Percentiles rank a stretch among this genome's conserved stretches.
Evolutionary conservation across 2,329 filamentous ascomycete genomes (phyloP).

Genomic region (Malbranchea zuffiana): DNA sequence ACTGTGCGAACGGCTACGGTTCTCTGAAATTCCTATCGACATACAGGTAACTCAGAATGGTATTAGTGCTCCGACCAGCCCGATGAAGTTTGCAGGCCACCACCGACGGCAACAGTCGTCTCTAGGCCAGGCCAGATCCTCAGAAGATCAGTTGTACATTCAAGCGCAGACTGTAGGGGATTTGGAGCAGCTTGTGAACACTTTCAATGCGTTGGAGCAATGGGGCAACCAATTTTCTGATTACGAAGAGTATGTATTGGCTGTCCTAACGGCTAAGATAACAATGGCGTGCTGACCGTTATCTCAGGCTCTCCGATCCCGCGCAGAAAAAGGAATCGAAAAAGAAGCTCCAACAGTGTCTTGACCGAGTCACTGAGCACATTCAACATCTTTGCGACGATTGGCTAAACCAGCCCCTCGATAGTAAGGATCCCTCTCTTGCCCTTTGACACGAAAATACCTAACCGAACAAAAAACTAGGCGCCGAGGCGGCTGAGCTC

Average conservation of each 20-base stretch:
- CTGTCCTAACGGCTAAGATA: not conserved
- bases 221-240: conserved; percentile 47
- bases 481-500: conserved; percentile 50
- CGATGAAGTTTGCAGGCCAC: conserved; percentile 18
- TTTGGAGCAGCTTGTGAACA: conserved; percentile 55
- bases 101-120: conserved; percentile 19
- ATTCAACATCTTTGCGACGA: conserved; percentile 52
- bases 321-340: conserved; percentile 43
- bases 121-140: not conserved
- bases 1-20: conserved; percentile 41
- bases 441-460: too few species aligned
- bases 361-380: conserved; percentile 45
- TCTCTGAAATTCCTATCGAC: conserved; percentile 38
- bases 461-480: conserved; percentile 21
- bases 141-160: conserved; percentile 17
- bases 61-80: conserved; percentile 16
- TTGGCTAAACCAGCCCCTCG: conserved; percentile 49
- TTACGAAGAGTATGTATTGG: conserved; percentile 29
- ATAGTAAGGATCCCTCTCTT: conserved; percentile 50
- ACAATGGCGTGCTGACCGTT: conserved; percentile 4
- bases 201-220: conserved; percentile 57
- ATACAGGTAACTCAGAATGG: too few species aligned
- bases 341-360: conserved; percentile 42
- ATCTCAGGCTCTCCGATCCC: conserved; percentile 15
- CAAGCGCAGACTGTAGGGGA: conserved; percentile 49